phyloP scores from a whole-genome alignment of 2,329 filamentous ascomycete species.

The Ophiobolus disseminans region DNA sequence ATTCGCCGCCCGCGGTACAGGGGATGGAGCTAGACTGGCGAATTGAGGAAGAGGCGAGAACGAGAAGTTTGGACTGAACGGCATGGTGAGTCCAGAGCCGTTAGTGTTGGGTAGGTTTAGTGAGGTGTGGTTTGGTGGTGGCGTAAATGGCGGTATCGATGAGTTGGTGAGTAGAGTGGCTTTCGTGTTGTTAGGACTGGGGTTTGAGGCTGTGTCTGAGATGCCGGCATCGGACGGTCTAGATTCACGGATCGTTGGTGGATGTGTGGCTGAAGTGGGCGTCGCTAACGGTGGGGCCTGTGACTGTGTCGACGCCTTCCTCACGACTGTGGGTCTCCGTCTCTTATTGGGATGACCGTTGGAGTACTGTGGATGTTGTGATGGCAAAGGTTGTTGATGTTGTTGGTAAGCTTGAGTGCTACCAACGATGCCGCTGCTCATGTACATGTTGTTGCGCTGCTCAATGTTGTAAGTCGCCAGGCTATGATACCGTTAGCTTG shows the following conservation, averaged over 20 bases:
- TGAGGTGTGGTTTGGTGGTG: constrained; percentile 29
- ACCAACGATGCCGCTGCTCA: constrained; percentile 39
- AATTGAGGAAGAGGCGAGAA: constrained; percentile 45
- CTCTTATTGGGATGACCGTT: constrained; percentile 46
- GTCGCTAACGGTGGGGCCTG: constrained; percentile 37
- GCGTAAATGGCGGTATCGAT: constrained; percentile 36
- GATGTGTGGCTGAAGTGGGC: constrained; percentile 40
- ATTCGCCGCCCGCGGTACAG: constrained; percentile 31
- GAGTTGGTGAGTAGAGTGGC: constrained; percentile 26
- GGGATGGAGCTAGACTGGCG: constrained; percentile 41
- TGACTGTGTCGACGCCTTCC: constrained; percentile 26
- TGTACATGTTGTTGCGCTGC: constrained; percentile 48
- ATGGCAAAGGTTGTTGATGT: constrained; percentile 33
- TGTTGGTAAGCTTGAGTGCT: constrained; percentile 36
- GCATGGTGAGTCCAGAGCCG: constrained; percentile 35
- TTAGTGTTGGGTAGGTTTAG: constrained; percentile 26
- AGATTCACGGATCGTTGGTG: constrained; percentile 23
- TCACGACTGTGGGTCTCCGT: constrained; percentile 41
- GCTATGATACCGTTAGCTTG: constrained; percentile 27
- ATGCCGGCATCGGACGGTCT: constrained; percentile 32
- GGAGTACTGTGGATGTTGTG: constrained; percentile 33
- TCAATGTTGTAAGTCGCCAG: constrained; percentile 46
- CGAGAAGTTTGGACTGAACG: constrained; percentile 53
- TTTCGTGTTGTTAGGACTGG: constrained; percentile 31
- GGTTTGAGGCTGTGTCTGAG: constrained; percentile 27